These are phyloP conservation scores for Solanum neorickii DNA, from an alignment of 257 asterid genomes.

Conservation along the genomic window DNA sequence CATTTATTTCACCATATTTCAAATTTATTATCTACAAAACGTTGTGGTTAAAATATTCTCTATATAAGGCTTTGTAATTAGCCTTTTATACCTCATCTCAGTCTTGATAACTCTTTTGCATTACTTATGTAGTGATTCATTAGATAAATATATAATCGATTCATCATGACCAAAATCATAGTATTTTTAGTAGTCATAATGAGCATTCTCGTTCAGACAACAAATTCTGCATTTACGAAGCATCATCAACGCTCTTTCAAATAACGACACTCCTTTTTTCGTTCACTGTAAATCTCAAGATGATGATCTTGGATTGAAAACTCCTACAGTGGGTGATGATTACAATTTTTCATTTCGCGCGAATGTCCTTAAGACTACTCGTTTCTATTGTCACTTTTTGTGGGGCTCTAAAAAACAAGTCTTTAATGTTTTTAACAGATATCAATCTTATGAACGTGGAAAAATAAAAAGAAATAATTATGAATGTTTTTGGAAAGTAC, in stretches of 20 bases:
- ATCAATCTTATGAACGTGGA: not conserved
- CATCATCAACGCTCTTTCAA: not conserved
- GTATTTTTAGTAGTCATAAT: not conserved
- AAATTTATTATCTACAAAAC: not conserved
- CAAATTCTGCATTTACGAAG: not conserved
- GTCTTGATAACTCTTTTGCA: not conserved
- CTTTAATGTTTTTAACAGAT: not conserved
- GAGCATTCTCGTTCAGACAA: not conserved
- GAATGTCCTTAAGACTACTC: not conserved
- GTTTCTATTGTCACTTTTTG: not conserved
- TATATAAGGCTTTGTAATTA: too few relatives aligned
- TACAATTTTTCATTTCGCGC: not conserved
- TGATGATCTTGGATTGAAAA: not conserved
- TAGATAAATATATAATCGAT: not conserved
- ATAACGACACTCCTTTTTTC: not conserved
- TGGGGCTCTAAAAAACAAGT: not conserved
- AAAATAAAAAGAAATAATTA: not conserved
- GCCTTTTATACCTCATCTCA: not conserved
- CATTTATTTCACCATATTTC: not conserved
- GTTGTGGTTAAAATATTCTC: not conserved
- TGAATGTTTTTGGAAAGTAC: not conserved
- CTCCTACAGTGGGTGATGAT: not conserved
- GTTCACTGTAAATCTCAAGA: not conserved
- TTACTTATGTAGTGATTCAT: not conserved
- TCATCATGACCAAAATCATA: not conserved